These are phyloP conservation scores for Sedum album DNA, from an alignment of 164 flowering plant genomes.

Conservation along the genomic window DNA sequence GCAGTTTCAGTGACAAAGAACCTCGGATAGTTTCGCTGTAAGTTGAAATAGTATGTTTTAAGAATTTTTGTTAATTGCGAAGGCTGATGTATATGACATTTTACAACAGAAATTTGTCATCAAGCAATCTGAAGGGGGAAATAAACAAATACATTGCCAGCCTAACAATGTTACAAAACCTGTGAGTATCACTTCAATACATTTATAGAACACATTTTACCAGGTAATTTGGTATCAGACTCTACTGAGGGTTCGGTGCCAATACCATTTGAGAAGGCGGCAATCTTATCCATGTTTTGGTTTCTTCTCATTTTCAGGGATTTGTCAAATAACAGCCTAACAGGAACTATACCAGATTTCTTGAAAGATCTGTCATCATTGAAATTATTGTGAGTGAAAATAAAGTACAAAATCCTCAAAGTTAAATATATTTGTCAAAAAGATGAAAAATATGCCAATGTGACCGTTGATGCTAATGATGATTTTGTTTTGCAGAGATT, in stretches of 20 bases:
- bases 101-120: constrained; percentile 22
- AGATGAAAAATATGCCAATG: too few relatives aligned
- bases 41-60: constrained; percentile 9
- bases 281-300: background rate
- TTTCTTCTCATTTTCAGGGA: constrained; percentile 14
- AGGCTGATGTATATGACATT: background rate
- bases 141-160: constrained; percentile 19
- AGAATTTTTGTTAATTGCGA: too few relatives aligned
- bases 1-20: constrained; percentile 13
- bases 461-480: too few relatives aligned
- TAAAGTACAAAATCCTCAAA: background rate
- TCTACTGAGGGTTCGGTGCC: too few relatives aligned
- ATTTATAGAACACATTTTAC: too few relatives aligned
- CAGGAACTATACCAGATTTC: constrained; percentile 27
- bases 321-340: constrained; percentile 28
- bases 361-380: constrained; percentile 17
- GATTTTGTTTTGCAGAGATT: constrained; percentile 18
- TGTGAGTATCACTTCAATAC: constrained; percentile 21
- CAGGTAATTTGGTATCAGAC: too few relatives aligned
- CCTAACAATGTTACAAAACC: constrained; percentile 17
- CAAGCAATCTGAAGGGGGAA: constrained; percentile 24
- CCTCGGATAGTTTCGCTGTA: constrained; percentile 23
- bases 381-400: constrained; percentile 22
- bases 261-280: background rate
- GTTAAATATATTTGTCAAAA: too few relatives aligned